phyloP scores from a whole-genome alignment of 139 green algal species.

The Volvox africanus region DNA sequence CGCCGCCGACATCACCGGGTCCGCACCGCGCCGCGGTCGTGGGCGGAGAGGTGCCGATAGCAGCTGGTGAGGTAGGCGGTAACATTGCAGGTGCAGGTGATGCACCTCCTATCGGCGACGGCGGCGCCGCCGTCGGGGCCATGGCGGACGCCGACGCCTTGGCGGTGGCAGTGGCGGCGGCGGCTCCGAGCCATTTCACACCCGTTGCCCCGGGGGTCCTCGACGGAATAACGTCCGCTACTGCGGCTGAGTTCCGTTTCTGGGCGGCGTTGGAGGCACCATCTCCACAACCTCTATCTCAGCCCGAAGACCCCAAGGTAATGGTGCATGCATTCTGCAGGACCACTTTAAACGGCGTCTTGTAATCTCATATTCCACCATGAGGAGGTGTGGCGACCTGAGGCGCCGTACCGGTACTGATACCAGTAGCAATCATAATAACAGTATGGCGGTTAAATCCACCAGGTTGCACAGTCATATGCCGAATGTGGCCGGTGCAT shows the following conservation, averaged over 20 bases:
- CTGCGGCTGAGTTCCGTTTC: conserved; percentile 11
- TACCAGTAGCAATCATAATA: too few relatives aligned
- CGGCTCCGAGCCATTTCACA: background rate
- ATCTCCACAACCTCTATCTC: too few relatives aligned
- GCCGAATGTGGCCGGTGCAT: too few relatives aligned
- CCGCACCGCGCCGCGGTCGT: background rate
- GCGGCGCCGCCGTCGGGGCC: background rate
- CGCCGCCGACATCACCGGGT: background rate
- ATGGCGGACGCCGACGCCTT: too few relatives aligned
- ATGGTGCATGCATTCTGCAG: too few relatives aligned
- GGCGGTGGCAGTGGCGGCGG: background rate
- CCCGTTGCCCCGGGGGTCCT: background rate
- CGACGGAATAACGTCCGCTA: background rate
- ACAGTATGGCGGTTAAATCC: too few relatives aligned
- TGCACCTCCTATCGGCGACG: background rate
- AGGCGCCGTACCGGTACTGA: too few relatives aligned
- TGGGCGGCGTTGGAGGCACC: background rate
- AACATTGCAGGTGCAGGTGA: background rate
- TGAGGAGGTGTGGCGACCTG: too few relatives aligned
- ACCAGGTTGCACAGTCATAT: too few relatives aligned
- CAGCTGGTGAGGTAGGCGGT: background rate
- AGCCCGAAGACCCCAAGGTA: too few relatives aligned
- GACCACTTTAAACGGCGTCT: too few relatives aligned
- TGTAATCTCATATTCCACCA: too few relatives aligned
- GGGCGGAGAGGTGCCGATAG: background rate